phyloP scores from a whole-genome alignment of 805 yeast genomes.

The Metschnikowia peoriensis region DNA sequence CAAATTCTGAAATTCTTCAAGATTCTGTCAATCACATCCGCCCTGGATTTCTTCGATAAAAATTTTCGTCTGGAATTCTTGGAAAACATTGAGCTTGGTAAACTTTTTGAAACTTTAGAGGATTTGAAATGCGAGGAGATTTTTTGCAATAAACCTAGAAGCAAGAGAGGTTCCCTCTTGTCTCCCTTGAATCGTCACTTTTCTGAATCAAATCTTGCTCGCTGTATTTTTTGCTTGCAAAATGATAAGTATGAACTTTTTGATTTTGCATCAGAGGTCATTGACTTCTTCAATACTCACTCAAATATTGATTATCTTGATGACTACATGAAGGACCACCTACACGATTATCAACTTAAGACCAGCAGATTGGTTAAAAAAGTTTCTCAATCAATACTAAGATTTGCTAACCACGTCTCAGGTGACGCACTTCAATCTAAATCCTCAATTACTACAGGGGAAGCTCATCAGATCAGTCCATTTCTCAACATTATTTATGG shows the following conservation, averaged over 20 bases:
- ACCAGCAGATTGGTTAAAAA: conserved; percentile 38
- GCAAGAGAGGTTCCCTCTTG: neutral
- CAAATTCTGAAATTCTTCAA: conserved; percentile 5
- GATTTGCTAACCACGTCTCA: conserved; percentile 30
- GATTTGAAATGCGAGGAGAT: neutral
- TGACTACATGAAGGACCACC: conserved; percentile 26
- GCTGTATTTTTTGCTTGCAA: conserved; percentile 20
- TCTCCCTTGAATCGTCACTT: neutral
- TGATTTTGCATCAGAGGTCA: conserved; percentile 36
- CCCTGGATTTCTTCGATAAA: neutral
- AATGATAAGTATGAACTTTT: conserved; percentile 37
- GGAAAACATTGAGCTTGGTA: conserved; percentile 6
- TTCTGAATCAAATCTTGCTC: conserved; percentile 3
- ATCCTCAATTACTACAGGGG: neutral
- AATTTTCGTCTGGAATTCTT: neutral
- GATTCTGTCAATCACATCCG: neutral
- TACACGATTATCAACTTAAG: conserved; percentile 39
- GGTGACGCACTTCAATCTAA: conserved; percentile 17
- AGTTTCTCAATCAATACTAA: conserved; percentile 26
- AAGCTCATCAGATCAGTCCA: conserved; percentile 26
- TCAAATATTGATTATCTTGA: conserved; percentile 10
- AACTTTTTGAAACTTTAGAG: conserved; percentile 5
- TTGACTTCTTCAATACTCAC: conserved; percentile 5
- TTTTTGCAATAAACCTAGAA: neutral
- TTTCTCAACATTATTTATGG: conserved; percentile 32